These are phyloP conservation scores for Cicer bijugum DNA, from an alignment of 306 rosid genomes.

Conservation along the genomic window DNA sequence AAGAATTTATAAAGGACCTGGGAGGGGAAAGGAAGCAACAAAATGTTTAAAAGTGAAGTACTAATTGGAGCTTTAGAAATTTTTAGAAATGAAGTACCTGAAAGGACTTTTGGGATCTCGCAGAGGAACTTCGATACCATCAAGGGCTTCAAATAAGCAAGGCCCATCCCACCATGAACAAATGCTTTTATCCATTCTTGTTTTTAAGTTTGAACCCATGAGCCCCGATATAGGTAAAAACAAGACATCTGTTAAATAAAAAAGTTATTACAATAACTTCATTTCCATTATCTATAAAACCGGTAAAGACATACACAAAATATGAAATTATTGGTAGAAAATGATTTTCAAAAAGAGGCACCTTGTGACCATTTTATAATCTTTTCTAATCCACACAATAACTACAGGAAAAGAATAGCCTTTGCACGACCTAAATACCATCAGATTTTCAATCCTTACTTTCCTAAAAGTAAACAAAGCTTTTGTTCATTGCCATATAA, in stretches of 20 bases:
- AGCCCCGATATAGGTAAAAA: constrained; percentile 95
- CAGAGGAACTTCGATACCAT: constrained; percentile 65
- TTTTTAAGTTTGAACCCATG: constrained; percentile 68
- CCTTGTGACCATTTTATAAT: not conserved
- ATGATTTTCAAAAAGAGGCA: not conserved
- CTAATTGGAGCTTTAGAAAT: too few relatives aligned
- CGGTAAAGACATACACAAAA: constrained; percentile 12
- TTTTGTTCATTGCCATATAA: constrained; percentile 13
- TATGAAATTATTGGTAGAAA: constrained; percentile 8
- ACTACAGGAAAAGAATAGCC: not conserved
- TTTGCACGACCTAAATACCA: constrained; percentile 23
- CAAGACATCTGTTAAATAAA: constrained; percentile 70
- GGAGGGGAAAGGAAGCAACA: not conserved
- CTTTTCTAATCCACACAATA: constrained; percentile 28
- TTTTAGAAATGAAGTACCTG: constrained; percentile 59
- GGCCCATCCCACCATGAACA: constrained; percentile 96
- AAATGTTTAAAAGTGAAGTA: not conserved
- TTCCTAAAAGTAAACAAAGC: constrained; percentile 28
- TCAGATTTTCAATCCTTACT: not conserved
- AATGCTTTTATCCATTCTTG: constrained; percentile 65
- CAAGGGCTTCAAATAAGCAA: constrained; percentile 93
- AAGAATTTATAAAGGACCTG: not conserved
- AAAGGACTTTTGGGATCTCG: constrained; percentile 90
- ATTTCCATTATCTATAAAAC: constrained; percentile 36
- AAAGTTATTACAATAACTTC: constrained; percentile 37